Conservation (phyloP, 768 basidiomycete species). For the Auricularia cornea region DNA sequence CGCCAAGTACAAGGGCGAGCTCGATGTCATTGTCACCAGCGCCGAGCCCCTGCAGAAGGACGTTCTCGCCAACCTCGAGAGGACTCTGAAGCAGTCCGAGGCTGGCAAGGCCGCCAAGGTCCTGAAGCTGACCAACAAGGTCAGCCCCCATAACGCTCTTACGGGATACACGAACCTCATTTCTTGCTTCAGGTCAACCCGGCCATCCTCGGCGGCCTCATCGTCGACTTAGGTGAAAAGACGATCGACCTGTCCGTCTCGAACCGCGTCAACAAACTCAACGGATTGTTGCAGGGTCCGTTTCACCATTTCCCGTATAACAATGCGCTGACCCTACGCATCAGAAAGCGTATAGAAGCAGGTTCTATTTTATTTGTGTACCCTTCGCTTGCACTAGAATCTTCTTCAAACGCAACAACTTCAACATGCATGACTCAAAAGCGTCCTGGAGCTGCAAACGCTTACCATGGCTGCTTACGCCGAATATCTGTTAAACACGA, state of each 20-base stretch:
- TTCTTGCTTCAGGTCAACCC: slow-evolving; percentile 69
- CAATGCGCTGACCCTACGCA: background rate
- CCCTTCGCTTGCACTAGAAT: background rate
- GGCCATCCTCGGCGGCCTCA: slow-evolving; percentile 79
- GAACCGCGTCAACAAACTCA: slow-evolving; percentile 91
- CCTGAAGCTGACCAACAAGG: slow-evolving; percentile 88
- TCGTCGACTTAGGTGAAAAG: slow-evolving; percentile 98
- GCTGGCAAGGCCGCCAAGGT: slow-evolving; percentile 80
- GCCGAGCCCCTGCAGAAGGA: slow-evolving; percentile 74
- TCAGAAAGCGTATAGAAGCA: background rate
- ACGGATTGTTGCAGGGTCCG: slow-evolving; percentile 78
- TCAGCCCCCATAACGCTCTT: slow-evolving; percentile 17
- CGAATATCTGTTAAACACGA: too few relatives aligned
- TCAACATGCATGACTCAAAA: too few relatives aligned
- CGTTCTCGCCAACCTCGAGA: slow-evolving; percentile 68
- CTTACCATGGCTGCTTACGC: too few relatives aligned
- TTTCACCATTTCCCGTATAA: background rate
- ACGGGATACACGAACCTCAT: background rate
- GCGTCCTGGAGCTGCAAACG: too few relatives aligned
- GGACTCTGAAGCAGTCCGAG: slow-evolving; percentile 77
- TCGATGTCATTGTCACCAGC: slow-evolving; percentile 87
- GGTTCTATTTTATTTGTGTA: background rate
- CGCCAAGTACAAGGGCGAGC: slow-evolving; percentile 82
- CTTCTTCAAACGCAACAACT: too few relatives aligned
- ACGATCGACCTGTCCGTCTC: slow-evolving; percentile 93